phyloP scores from a whole-genome alignment of 345 rosid species.

The Moricandia arvensis region DNA sequence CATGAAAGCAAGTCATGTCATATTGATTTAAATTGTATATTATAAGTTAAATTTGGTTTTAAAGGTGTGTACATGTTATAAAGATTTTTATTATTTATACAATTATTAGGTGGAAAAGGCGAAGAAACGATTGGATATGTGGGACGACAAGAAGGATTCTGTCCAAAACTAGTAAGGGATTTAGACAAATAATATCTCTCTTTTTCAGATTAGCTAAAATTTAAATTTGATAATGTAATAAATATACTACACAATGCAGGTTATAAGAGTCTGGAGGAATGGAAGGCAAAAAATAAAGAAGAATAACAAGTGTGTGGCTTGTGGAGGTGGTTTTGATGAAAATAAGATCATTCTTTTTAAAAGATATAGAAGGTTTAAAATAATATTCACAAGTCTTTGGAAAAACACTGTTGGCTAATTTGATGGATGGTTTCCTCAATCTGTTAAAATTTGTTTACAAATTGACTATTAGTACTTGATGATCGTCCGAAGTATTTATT shows the following conservation, averaged over 20 bases:
- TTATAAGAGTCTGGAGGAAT: neutral
- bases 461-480: neutral
- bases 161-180: slow-evolving; percentile 6
- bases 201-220: no score
- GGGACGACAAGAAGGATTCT: slow-evolving; percentile 57
- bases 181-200: neutral
- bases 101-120: slow-evolving; percentile 63
- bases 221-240: neutral
- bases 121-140: slow-evolving; percentile 49
- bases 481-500: neutral
- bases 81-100: neutral
- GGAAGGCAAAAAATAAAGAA: neutral
- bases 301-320: neutral
- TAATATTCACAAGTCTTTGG: neutral
- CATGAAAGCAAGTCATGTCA: neutral
- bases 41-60: neutral
- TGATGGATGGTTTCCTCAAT: neutral
- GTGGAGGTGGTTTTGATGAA: neutral
- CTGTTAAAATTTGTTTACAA: neutral
- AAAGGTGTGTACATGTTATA: neutral
- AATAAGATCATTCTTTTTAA: neutral
- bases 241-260: neutral
- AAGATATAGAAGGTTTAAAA: neutral
- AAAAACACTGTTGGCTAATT: neutral
- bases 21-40: neutral